Percentiles rank a stretch among this genome's conserved stretches.
Conservation (phyloP, 805 yeast genomes). For the Yarrowia hollandica region DNA sequence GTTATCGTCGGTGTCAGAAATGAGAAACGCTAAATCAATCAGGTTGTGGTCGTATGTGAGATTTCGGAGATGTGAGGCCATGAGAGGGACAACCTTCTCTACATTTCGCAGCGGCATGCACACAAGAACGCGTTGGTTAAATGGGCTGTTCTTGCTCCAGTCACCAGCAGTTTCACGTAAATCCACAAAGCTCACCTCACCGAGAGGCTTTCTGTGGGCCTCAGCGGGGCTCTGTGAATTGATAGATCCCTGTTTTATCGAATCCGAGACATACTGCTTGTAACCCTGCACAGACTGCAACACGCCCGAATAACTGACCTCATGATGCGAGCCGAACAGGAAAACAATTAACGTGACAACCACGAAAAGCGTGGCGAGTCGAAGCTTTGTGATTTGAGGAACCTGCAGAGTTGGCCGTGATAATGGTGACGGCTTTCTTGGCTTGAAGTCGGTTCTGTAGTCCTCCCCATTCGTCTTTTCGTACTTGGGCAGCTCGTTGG, state of each 20-base stretch:
- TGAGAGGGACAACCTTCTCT: constrained; percentile 63
- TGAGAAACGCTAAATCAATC: constrained; percentile 82
- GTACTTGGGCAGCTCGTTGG: constrained; percentile 26
- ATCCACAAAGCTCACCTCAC: constrained; percentile 64
- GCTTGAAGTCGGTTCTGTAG: constrained; percentile 20
- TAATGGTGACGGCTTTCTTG: constrained; percentile 20
- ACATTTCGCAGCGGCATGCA: constrained; percentile 93
- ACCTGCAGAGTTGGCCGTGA: constrained; percentile 12
- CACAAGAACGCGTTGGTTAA: constrained; percentile 68
- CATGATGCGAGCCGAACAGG: neutral
- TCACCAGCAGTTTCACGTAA: constrained; percentile 60
- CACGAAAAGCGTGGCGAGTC: neutral
- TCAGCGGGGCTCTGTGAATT: constrained; percentile 15
- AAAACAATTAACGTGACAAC: constrained; percentile 1
- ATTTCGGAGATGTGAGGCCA: constrained; percentile 75
- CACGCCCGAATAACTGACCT: neutral
- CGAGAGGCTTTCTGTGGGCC: constrained; percentile 17
- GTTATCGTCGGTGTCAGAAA: constrained; percentile 85
- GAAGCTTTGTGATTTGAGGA: constrained; percentile 6
- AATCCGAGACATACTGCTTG: constrained; percentile 19
- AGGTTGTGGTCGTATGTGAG: constrained; percentile 84
- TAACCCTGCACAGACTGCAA: constrained; percentile 8
- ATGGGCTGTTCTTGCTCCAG: constrained; percentile 67
- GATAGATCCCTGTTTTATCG: constrained; percentile 19
- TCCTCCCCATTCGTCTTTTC: constrained; percentile 11